Conservation (phyloP, 2,329 filamentous ascomycete species). For the Clathrospora elynae region DNA sequence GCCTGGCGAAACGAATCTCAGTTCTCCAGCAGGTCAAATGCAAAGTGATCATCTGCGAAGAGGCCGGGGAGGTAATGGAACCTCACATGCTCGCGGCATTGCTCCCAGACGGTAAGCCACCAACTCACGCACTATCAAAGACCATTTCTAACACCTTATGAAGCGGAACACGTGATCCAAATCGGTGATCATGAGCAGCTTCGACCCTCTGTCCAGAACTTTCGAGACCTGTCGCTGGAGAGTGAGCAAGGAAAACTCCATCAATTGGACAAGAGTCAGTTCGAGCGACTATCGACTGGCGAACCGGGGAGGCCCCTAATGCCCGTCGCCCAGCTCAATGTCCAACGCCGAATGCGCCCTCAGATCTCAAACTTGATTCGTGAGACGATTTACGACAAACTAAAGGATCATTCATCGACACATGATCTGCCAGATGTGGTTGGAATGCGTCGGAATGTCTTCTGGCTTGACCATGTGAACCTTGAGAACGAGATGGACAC, state of each 20-base stretch:
- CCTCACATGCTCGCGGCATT: constrained; percentile 65
- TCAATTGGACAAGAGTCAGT: constrained; percentile 64
- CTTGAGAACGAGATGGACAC: constrained; percentile 46
- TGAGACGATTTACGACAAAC: constrained; percentile 60
- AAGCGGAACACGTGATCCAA: constrained; percentile 66
- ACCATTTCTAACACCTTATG: too few relatives aligned
- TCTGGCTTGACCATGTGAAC: constrained; percentile 66
- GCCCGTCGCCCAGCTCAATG: constrained; percentile 52
- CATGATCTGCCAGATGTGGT: constrained; percentile 54
- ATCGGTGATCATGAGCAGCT: constrained; percentile 70
- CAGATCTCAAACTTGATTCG: constrained; percentile 64
- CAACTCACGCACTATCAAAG: too few relatives aligned
- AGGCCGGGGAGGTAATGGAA: constrained; percentile 72
- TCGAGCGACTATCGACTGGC: constrained; percentile 61
- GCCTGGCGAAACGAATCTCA: constrained; percentile 61
- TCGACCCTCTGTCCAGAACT: constrained; percentile 63
- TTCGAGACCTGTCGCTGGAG: constrained; percentile 57
- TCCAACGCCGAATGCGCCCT: constrained; percentile 70
- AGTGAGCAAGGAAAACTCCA: constrained; percentile 57
- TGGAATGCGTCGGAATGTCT: constrained; percentile 61
- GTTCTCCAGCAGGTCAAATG: constrained; percentile 56
- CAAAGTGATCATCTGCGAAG: constrained; percentile 69
- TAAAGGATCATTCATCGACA: constrained; percentile 57
- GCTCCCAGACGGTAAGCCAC: constrained; percentile 61
- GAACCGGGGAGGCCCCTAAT: constrained; percentile 26